Evolutionary conservation across 2,329 filamentous ascomycete species (phyloP), one percentile per base, ranked within the genome.

Genomic region (Botrytis paeoniae): DNA sequence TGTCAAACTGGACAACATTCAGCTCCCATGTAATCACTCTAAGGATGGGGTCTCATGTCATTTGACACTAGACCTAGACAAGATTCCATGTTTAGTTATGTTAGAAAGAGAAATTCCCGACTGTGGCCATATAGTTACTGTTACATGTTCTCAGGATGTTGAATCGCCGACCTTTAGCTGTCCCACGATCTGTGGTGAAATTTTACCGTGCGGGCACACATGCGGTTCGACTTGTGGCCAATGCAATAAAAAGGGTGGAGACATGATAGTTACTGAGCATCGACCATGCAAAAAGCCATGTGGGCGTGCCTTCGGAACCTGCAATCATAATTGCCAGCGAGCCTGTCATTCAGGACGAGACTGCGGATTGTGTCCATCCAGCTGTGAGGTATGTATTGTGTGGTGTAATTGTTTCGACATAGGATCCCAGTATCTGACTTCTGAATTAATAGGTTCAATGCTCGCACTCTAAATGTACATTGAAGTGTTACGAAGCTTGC

Each of bases 401-500:
- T n/a, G 32, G 6, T 51, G 25, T 25, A n/a, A 51, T 14, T n/a
- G 48, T 51, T 51, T 51, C 48, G 25, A 16, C 3, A 51, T 51
- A 6, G 12, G 25, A n/a, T n/a, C 25, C n/a, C 9, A n/a, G 25
- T n/a, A 51, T 12, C 48, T 51, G 48, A 51, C 25, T n/a, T n/a
- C 25, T n/a, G 48, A n/a, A 0, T 5, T 32, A 57, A 71, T 91
- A 90, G 76, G 79, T 83, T 9, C 90, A 89, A 0, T 92, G 89
- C 79, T 82, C 79, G 32, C 89, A 90, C 78, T 89, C 86, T 0
- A 82, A 78, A 70, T 92, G 91, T 77, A 79, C 77, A n/a, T 85
- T 85, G 72, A 79, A 78, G 8, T 93, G 91, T 77, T 80, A 83
- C 37, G 86, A 92, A 76, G 86, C 89, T 2, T 93, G 91, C 76